Conservation (phyloP, 1,284 basidiomycete genomes). For the Termitomyces sp. region DNA sequence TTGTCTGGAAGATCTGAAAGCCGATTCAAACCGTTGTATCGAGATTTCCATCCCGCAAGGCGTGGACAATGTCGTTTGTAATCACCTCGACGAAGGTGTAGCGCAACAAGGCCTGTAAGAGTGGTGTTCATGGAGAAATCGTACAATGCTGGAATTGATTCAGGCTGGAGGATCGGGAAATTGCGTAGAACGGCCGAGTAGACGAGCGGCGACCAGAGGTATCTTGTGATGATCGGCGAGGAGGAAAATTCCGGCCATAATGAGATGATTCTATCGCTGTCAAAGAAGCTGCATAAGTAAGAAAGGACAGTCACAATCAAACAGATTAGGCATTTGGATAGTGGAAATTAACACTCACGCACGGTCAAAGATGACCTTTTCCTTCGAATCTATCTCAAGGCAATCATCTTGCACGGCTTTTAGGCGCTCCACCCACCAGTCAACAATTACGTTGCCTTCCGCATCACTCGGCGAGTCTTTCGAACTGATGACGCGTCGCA, state of each 20-base stretch:
- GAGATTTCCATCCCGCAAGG: constrained; percentile 43
- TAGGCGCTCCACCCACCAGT: constrained; percentile 48
- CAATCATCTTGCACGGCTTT: constrained; percentile 35
- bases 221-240: constrained; percentile 49
- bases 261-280: constrained; percentile 39
- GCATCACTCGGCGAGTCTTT: constrained; percentile 28
- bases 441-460: constrained; percentile 35
- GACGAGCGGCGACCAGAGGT: constrained; percentile 59
- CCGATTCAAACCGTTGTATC: constrained; percentile 56
- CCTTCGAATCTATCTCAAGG: constrained; percentile 39
- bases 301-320: background rate
- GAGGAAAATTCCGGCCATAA: constrained; percentile 39
- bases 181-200: constrained; percentile 46
- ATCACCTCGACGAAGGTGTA: constrained; percentile 68
- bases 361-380: constrained; percentile 42
- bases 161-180: constrained; percentile 40
- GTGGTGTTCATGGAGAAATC: constrained; percentile 19
- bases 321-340: background rate
- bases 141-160: constrained; percentile 17
- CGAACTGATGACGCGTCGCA: constrained; percentile 30
- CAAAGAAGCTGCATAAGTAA: constrained; percentile 43
- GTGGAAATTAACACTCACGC: constrained; percentile 31
- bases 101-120: constrained; percentile 49
- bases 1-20: constrained; percentile 45
- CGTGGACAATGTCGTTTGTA: constrained; percentile 56